Evolutionary conservation across 768 basidiomycete species (phyloP), one percentile per base, ranked within the genome.

Genomic region (Mycena vulgaris): DNA sequence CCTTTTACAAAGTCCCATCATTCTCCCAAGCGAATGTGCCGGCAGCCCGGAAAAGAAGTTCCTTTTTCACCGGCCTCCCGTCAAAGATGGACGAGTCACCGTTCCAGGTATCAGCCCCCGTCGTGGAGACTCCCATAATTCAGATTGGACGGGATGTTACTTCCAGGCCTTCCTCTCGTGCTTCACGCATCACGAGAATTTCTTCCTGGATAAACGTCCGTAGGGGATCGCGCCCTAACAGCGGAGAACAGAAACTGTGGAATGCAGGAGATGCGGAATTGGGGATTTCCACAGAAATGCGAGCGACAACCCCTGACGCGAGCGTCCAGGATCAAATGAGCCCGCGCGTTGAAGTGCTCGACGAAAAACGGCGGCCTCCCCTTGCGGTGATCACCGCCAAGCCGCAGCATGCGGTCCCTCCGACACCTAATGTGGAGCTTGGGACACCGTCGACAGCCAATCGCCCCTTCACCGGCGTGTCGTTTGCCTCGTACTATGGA

Each of bases 201-300:
- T 82, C 85, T 11, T 82, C 84, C 4, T 87, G 86, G 85, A 64
- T 87, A 23, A 70, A 75, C n/a, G 68, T 74, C 14, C 71, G 78
- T n/a, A 77, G 73, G 59, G 45, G 75, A 9, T 77, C 82, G 35
- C 79, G 75, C 11, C 77, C 73, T 31, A 64, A 48, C 13, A 78
- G 77, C 49, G 83, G 82, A 47, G 71, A 78, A 37, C 74, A 68
- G 40, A 78, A 66, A 14, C 75, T 83, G 27, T 82, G 81, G 81
- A 74, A 81, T 49, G 21, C 63, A 7, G 68, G 72, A 45, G 78
- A 82, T 16, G 75, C 79, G 1, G 82, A 83, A 61, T 71, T 75
- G 33, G 81, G 75, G 13, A 69, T 71, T 27, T 75, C 68, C 13
- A 68, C 73, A 3, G 45, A 68, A 45, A 35, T 61, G 47, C 61